Evolutionary conservation across 345 rosid genomes (phyloP), one percentile per base, ranked within the genome.

Genomic region (Hypericum perforatum): DNA sequence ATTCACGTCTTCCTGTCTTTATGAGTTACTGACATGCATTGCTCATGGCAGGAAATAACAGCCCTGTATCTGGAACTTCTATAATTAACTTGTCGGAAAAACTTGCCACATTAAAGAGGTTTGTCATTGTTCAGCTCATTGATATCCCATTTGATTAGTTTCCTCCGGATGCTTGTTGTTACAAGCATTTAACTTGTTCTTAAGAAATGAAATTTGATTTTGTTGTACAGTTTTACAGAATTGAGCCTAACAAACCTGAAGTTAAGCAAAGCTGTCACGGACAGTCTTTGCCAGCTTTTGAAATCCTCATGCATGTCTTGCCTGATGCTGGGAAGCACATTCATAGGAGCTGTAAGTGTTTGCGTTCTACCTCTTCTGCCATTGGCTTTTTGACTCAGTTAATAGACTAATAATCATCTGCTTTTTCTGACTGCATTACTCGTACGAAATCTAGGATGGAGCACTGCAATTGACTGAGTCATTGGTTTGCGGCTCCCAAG

Each of bases 201-300:
- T 5, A 51, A 53, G 22, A 11, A 46, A 14, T 14, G 50, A 14
- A 4, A 10, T 45, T 45, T 45, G 15, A 49, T 67, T 57, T 57
- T 11, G 49, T 65, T 56, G 14, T 40, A 43, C 61, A 88, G 97
- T 61, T 85, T 92, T 74, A 62, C 89, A 51, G 98, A 89, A 58
- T 68, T 84, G 74, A 77, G 76, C 74, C 78, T 85, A 63, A 88
- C 67, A 67, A 91, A 95, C 43, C 52, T 88, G 63, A 88, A 82
- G 81, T 76, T 85, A 50, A 80, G 73, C 72, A 84, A 70, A 67
- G 71, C 76, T 56, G 89, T 77, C 15, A 68, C 76, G 45, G 77
- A 76, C 68, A 74, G 80, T 72, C 91, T 92, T 61, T 85, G 84
- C 42, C 68, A 70, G 65, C 72, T 92, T 65, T 78, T 80, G 54